Evolutionary conservation across 225 moss, liverwort and hornwort species (phyloP).

Genomic region (Polytrichum formosum): DNA sequence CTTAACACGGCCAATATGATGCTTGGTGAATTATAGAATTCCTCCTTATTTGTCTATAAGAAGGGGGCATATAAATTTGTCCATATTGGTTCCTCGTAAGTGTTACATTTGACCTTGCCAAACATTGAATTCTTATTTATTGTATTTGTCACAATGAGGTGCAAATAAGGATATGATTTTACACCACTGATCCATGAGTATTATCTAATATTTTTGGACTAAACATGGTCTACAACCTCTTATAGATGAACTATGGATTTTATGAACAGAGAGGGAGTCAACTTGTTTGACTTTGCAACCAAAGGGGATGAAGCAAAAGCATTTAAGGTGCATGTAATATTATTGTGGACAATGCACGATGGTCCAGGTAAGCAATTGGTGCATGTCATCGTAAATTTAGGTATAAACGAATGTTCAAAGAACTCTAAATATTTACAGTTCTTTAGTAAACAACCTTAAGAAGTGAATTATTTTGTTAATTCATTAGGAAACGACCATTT

Average conservation of each 20-base stretch:
- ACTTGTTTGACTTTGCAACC: neutral
- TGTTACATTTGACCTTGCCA: neutral
- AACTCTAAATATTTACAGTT: no score
- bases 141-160: no score
- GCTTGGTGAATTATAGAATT: neutral
- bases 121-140: neutral
- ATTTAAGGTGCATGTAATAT: neutral
- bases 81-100: neutral
- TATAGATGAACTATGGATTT: neutral
- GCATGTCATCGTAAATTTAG: no score
- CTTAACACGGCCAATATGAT: neutral
- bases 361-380: neutral
- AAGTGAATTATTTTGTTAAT: no score
- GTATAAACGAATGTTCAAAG: no score
- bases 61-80: neutral
- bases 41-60: neutral
- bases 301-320: neutral
- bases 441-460: no score
- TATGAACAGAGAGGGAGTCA: neutral
- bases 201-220: neutral
- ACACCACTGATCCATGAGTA: neutral
- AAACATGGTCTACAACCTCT: neutral
- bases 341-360: neutral
- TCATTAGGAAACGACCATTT: no score
- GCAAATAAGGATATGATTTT: no score